These are phyloP conservation scores for Leccinum rimulosum DNA, from an alignment of 768 basidiomycete species.

Conservation along the genomic window DNA sequence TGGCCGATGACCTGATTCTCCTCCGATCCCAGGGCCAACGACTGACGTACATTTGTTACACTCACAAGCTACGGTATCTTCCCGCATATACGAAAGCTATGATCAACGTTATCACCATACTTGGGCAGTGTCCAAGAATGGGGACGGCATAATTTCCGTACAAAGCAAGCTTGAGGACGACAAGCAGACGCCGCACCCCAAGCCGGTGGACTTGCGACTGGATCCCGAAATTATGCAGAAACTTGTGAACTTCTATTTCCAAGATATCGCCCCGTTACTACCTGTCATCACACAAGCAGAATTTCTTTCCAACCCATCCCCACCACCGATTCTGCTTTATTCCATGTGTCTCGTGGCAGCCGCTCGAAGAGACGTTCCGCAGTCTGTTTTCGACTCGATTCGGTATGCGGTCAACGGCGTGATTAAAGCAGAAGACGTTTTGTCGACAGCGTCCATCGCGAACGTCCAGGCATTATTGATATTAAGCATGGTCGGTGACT, in stretches of 20 bases:
- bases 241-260: conserved; percentile 90
- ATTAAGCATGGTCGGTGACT: conserved; percentile 83
- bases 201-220: conserved; percentile 67
- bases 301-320: conserved; percentile 72
- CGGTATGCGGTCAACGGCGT: conserved; percentile 83
- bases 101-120: conserved; percentile 86
- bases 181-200: conserved; percentile 50
- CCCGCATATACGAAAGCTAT: conserved; percentile 82
- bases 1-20: conserved; percentile 26
- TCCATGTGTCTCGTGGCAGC: conserved; percentile 93
- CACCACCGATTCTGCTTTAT: conserved; percentile 83
- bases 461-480: conserved; percentile 89
- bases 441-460: conserved; percentile 80
- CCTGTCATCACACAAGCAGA: conserved; percentile 88
- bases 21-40: conserved; percentile 69
- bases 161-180: conserved; percentile 62
- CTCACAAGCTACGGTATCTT: conserved; percentile 82
- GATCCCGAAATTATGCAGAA: conserved; percentile 77
- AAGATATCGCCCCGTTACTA: conserved; percentile 82
- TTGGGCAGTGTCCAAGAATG: conserved; percentile 79
- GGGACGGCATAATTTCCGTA: conserved; percentile 87
- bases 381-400: conserved; percentile 85
- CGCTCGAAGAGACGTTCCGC: conserved; percentile 78
- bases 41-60: conserved; percentile 84
- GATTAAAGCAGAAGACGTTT: conserved; percentile 87